phyloP scores from a whole-genome alignment of 176 grass and related monocot species.

The Saccharum officinarum region DNA sequence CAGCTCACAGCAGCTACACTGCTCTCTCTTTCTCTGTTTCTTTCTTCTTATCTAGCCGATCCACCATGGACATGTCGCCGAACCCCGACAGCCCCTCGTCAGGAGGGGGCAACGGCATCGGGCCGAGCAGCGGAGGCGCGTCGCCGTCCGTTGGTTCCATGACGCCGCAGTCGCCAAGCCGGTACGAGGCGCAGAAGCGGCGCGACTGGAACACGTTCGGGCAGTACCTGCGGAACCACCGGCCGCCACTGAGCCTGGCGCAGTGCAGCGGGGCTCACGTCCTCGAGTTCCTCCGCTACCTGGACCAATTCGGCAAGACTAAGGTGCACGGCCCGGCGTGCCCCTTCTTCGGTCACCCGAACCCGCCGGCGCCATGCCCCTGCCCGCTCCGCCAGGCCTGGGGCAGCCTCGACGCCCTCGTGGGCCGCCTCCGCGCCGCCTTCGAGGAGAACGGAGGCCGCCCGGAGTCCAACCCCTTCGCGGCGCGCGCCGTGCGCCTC shows the following conservation, averaged over 20 bases:
- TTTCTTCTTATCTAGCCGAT: slow-evolving; percentile 6
- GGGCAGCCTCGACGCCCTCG: slow-evolving; percentile 91
- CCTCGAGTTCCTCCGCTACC: slow-evolving; percentile 83
- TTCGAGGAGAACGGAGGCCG: slow-evolving; percentile 91
- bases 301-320: slow-evolving; percentile 96
- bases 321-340: slow-evolving; percentile 78
- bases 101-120: neutral
- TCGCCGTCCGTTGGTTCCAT: neutral
- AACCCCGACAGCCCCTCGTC: slow-evolving; percentile 25
- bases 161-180: slow-evolving; percentile 50
- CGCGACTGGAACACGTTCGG: slow-evolving; percentile 97
- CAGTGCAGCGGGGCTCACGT: slow-evolving; percentile 78
- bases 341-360: slow-evolving; percentile 86
- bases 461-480: slow-evolving; percentile 88
- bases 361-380: slow-evolving; percentile 77
- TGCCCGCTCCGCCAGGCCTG: slow-evolving; percentile 91
- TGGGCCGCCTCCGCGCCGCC: slow-evolving; percentile 84
- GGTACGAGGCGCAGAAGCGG: slow-evolving; percentile 94
- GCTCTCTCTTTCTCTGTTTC: no score
- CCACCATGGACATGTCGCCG: slow-evolving; percentile 48
- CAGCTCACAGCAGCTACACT: slow-evolving; percentile 45
- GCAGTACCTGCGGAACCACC: slow-evolving; percentile 86
- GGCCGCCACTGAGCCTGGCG: slow-evolving; percentile 69
- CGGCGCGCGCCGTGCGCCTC: slow-evolving; percentile 76
- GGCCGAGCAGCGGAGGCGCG: neutral